These are phyloP conservation scores for Epichloe gansuensis DNA, from an alignment of 2,329 filamentous ascomycete species.

Conservation along the genomic window DNA sequence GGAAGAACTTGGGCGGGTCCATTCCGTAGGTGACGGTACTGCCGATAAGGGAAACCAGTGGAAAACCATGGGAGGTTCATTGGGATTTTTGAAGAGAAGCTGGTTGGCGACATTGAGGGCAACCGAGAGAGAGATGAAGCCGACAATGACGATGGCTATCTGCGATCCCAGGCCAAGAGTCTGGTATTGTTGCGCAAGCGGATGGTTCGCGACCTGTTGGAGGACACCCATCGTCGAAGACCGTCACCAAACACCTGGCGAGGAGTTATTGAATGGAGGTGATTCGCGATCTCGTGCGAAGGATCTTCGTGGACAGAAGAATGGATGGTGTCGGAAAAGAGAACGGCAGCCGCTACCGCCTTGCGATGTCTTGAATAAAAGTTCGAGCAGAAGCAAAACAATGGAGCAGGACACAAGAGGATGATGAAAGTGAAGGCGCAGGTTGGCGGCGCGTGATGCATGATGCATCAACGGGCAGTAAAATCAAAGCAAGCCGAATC, in stretches of 20 bases:
- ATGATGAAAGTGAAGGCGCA: not conserved
- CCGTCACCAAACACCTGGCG: not conserved
- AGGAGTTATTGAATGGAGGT: not conserved
- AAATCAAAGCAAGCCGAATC: not conserved
- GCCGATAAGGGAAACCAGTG: constrained; percentile 72
- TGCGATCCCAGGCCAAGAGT: constrained; percentile 36
- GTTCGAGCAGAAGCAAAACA: no score
- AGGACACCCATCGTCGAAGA: constrained; percentile 40
- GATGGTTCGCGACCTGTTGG: constrained; percentile 36
- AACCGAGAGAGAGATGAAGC: constrained; percentile 43
- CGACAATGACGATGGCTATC: constrained; percentile 30
- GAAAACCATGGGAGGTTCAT: constrained; percentile 71
- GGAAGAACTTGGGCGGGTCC: constrained; percentile 83
- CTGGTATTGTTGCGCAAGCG: constrained; percentile 37
- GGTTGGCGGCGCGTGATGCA: not conserved
- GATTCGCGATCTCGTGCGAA: not conserved
- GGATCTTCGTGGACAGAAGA: not conserved
- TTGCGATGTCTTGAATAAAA: not conserved
- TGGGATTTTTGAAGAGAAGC: constrained; percentile 67
- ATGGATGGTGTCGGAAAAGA: not conserved
- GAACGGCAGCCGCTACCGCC: not conserved
- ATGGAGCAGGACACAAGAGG: not conserved
- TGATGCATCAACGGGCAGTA: not conserved
- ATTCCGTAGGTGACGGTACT: constrained; percentile 93
- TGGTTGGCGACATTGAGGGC: constrained; percentile 71